phyloP scores from a whole-genome alignment of 2,329 filamentous ascomycete genomes.

The Mollisia scopiformis region DNA sequence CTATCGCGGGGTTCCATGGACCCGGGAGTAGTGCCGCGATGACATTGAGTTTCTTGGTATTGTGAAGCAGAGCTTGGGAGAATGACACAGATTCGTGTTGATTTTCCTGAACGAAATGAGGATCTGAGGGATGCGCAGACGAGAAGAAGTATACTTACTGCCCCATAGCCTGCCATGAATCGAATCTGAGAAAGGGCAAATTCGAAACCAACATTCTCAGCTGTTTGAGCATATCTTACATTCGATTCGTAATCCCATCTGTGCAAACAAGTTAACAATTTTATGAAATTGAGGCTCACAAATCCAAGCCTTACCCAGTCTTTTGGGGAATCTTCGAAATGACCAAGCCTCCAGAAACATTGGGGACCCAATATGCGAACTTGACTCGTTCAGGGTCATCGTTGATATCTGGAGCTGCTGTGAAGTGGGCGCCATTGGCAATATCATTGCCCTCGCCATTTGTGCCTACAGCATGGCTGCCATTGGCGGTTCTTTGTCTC shows the following conservation, averaged over 20 bases:
- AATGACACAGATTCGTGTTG: slow-evolving; percentile 57
- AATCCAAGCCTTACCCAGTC: slow-evolving; percentile 34
- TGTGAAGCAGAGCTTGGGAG: slow-evolving; percentile 51
- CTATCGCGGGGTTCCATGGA: slow-evolving; percentile 53
- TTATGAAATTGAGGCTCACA: neutral
- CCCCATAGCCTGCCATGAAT: slow-evolving; percentile 54
- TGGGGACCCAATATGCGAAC: slow-evolving; percentile 57
- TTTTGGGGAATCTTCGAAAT: slow-evolving; percentile 54
- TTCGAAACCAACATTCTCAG: slow-evolving; percentile 52
- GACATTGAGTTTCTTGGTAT: slow-evolving; percentile 51
- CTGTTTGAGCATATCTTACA: slow-evolving; percentile 50
- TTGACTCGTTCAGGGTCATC: slow-evolving; percentile 46
- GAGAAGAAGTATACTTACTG: slow-evolving; percentile 29
- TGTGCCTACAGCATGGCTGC: slow-evolving; percentile 8
- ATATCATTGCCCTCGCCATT: too few species aligned
- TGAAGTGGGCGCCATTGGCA: slow-evolving; percentile 26
- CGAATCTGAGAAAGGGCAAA: slow-evolving; percentile 55
- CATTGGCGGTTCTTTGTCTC: slow-evolving; percentile 20
- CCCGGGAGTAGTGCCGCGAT: slow-evolving; percentile 55
- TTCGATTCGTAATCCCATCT: slow-evolving; percentile 53
- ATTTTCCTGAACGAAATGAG: slow-evolving; percentile 34
- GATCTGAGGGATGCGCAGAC: too few species aligned
- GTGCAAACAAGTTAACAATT: neutral
- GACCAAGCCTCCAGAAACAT: slow-evolving; percentile 55
- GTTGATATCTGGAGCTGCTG: slow-evolving; percentile 42